Evolutionary conservation across 1,139 yeast species (phyloP).

Genomic region (Meyerozyma elateridarum): DNA sequence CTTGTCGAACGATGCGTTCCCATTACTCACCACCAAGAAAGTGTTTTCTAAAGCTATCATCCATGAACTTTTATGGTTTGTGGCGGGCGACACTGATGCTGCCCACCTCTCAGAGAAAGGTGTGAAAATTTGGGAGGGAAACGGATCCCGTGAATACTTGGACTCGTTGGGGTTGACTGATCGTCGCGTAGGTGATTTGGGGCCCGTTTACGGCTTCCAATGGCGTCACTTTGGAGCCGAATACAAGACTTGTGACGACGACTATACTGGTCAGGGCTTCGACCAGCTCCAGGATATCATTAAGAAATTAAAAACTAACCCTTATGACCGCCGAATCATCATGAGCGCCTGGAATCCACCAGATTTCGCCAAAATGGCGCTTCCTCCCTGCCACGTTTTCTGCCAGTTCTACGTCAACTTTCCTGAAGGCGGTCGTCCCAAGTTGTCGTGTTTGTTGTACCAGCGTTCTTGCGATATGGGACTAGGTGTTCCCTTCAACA

Average conservation of each 20-base stretch:
- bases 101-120: constrained; percentile 73
- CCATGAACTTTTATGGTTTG: constrained; percentile 89
- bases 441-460: constrained; percentile 79
- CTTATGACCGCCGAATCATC: constrained; percentile 90
- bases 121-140: constrained; percentile 97
- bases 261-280: constrained; percentile 81
- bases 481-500: constrained; percentile 94
- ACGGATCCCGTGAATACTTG: constrained; percentile 90
- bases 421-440: constrained; percentile 54
- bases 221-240: constrained; percentile 99
- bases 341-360: constrained; percentile 99
- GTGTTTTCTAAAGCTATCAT: constrained; percentile 88
- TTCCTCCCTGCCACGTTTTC: constrained; percentile 97
- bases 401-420: constrained; percentile 90
- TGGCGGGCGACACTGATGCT: constrained; percentile 86
- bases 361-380: constrained; percentile 87
- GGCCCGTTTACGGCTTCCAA: constrained; percentile 98
- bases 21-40: constrained; percentile 86
- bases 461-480: constrained; percentile 99
- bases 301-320: constrained; percentile 74
- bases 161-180: constrained; percentile 76
- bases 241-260: constrained; percentile 78
- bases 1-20: constrained; percentile 67
- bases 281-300: constrained; percentile 86
- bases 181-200: constrained; percentile 90